phyloP scores from a whole-genome alignment of 805 yeast genomes.

The Brettanomyces bruxellensis region DNA sequence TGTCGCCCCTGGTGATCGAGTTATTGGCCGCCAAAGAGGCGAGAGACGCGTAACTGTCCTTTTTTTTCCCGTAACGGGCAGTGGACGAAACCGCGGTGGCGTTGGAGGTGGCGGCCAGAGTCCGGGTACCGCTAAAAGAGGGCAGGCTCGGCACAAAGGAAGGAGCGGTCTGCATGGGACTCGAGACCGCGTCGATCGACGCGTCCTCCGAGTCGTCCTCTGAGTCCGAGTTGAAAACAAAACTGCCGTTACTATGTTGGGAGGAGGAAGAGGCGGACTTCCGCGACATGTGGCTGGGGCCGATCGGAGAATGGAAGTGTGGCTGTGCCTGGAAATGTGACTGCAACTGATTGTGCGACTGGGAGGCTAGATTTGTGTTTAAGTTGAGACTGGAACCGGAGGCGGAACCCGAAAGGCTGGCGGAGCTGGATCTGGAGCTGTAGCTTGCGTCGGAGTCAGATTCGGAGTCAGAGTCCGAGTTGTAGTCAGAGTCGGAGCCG shows the following conservation, averaged over 20 bases:
- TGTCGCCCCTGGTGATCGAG: neutral
- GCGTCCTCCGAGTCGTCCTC: neutral
- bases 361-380: too few species aligned
- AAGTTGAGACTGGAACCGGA: too few species aligned
- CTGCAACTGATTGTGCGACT: neutral
- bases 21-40: neutral
- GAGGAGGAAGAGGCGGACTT: neutral
- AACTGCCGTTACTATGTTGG: neutral
- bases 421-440: neutral
- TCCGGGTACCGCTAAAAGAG: too few species aligned
- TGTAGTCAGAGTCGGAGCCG: constrained; percentile 25
- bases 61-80: neutral
- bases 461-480: constrained; percentile 12
- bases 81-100: neutral
- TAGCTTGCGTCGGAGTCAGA: neutral
- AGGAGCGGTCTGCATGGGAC: too few species aligned
- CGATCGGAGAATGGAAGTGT: neutral
- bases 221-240: neutral
- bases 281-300: neutral
- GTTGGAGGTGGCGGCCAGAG: neutral
- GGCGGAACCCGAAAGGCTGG: neutral
- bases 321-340: neutral
- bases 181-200: neutral
- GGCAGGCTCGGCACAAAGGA: too few species aligned
- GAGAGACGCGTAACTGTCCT: neutral